Evolutionary conservation across 2,329 filamentous ascomycete species (phyloP).

Genomic region (Apiospora phragmitis): DNA sequence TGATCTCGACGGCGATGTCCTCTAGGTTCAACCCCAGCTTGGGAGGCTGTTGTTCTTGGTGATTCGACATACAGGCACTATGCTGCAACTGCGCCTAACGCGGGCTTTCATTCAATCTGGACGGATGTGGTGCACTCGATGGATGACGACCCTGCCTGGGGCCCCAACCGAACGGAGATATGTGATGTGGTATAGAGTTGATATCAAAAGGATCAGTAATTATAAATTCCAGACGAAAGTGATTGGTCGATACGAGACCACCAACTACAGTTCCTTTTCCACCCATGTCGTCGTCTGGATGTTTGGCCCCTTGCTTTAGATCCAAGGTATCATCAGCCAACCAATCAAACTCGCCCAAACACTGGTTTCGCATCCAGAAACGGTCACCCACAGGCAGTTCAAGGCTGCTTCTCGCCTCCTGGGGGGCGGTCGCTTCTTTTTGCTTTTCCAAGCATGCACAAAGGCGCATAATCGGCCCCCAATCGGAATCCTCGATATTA

Average conservation of each 20-base stretch:
- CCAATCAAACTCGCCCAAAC: background rate
- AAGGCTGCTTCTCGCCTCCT: background rate
- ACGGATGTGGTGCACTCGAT: background rate
- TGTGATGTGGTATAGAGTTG: background rate
- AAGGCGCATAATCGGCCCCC: background rate
- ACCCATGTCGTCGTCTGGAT: background rate
- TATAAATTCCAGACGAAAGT: background rate
- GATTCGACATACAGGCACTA: background rate
- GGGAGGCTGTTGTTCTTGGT: background rate
- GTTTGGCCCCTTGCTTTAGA: background rate
- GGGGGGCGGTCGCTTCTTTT: background rate
- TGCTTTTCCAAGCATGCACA: background rate
- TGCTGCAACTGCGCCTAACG: background rate
- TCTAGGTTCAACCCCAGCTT: background rate
- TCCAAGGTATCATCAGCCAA: background rate
- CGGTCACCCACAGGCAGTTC: background rate
- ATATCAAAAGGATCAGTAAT: constrained; percentile 1
- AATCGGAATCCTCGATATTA: background rate
- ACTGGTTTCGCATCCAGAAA: background rate
- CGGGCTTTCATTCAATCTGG: background rate
- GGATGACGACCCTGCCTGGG: background rate
- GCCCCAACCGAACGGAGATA: background rate
- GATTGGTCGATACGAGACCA: background rate
- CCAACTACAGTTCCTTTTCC: background rate
- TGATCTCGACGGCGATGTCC: background rate